Evolutionary conservation across 2,329 filamentous ascomycete genomes (phyloP), one percentile per base, ranked within the genome.

Genomic region (Diaporthe aspalathi): DNA sequence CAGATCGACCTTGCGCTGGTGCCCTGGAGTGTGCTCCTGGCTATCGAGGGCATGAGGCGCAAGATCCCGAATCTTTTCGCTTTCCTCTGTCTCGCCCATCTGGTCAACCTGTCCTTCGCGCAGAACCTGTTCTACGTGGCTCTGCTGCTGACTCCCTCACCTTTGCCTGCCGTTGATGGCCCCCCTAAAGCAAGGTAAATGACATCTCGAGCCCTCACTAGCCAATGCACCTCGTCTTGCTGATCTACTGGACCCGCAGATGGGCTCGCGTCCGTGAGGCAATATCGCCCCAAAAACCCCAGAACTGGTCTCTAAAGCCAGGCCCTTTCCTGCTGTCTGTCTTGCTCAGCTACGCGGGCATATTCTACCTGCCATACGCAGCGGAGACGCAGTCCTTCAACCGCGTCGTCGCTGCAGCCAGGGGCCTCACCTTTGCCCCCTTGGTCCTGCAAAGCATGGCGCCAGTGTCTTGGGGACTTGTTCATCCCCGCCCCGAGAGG

Each of bases 81-180:
- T 2, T 91, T 90, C 74, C 83, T 91, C 71, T 78, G 85, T 17
- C 79, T 92, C n/a, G 86, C 86, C 20, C 88, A 91, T 67, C 81
- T 89, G 6, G 85, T 90, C 67, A 88, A 85, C 69, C 80, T 92
- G 14, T 89, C 88, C 0, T 91, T 88, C 74, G 88, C 89, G 2
- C 86, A 90, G 78, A 91, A 89, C 74, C 79, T 92, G 38, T 92
- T 92, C 80, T 90, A 88, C 76, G 76, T 91, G 12, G 85, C 87
- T 9, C 80, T 91, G 35, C 80, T 90, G 12, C 83, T 90, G 32
- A 89, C 86, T 0, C 88, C 88, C 1, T 77, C 85, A 6, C 85
- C 87, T 1, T 72, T 87, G 14, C 78, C 79, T 9, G 70, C 75
- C 71, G 50, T 77, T 70, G 74, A 77, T 72, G 54, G 80, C 75